Evolutionary conservation across 2,329 filamentous ascomycete genomes (phyloP), one percentile per base, ranked within the genome.

Genomic region (Biscogniauxia sp.): DNA sequence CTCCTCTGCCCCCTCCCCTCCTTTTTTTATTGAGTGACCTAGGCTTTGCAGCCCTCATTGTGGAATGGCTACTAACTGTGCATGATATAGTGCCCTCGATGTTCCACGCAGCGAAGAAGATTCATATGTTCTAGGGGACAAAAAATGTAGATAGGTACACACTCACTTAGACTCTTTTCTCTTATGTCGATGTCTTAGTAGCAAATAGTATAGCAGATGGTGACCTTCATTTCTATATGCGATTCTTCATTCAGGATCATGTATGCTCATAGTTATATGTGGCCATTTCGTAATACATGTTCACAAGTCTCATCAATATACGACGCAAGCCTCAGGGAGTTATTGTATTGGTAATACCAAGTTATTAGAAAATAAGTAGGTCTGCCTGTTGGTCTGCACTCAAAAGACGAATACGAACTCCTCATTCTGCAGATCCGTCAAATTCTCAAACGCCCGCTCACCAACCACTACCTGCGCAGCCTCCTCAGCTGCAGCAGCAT

Each of bases 81-180:
- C 15, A n/a, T n/a, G 17, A 17, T 13, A 45, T n/a, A 45, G 37
- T 45, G 53, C 69, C 70, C 53, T 64, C 67, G 15, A 72, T 73
- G 70, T 73, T 69, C 58, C 63, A 70, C 56, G 68, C 69, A 32
- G 63, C 65, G 1, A 66, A 65, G 28, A 61, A 62, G 59, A 57
- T 72, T 13, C 69, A 72, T 56, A 70, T 71, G 66, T 70, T 72
- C 57, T 73, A 54, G 55, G 49, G 6, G 7, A 4, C 3, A 11
- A 5, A 2, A 45, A 17, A 17, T 45, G 15, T n/a, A n/a, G 37
- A n/a, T 6, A n/a, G 37, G 7, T 6, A 45, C 15, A n/a, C 37
- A n/a, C 6, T 45, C 37, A 6, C 17, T 45, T 5, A 7, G 15
- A 6, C 37, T 11, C 37, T 45, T 32, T 32, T 32, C 28, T 32